Evolutionary conservation across 768 basidiomycete species (phyloP).

Genomic region (Aureoboletus auriporus): DNA sequence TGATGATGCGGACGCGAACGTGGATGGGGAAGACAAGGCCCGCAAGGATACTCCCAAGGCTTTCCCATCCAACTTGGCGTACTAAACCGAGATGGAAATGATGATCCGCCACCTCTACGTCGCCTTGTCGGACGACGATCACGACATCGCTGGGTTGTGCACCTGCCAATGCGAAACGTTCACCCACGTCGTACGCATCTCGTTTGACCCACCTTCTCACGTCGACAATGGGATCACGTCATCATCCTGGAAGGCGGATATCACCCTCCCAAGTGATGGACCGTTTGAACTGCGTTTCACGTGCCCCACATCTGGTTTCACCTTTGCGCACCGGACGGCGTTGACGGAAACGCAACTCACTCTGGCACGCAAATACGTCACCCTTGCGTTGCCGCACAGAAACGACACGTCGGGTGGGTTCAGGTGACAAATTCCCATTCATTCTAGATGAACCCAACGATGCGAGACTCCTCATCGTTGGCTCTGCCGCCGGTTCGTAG

Average conservation of each 20-base stretch:
- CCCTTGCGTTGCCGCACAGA: neutral
- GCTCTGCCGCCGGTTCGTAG: conserved; percentile 26
- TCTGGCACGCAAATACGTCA: neutral
- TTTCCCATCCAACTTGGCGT: neutral
- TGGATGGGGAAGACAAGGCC: no score
- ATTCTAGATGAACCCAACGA: neutral
- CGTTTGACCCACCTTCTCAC: no score
- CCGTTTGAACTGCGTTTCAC: neutral
- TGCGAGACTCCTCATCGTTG: conserved; percentile 25
- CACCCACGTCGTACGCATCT: no score
- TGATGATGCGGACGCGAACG: neutral
- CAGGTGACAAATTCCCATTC: neutral
- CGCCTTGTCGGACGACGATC: conserved; percentile 4
- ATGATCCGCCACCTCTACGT: neutral
- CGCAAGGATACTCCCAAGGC: neutral
- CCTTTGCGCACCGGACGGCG: neutral
- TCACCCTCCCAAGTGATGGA: no score
- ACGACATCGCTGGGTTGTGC: neutral
- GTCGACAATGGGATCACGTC: no score
- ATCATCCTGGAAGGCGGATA: no score
- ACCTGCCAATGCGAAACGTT: no score
- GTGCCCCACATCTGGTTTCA: conserved; percentile 1
- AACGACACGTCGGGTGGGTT: neutral
- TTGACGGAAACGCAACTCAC: neutral
- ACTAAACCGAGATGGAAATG: neutral